phyloP scores from a whole-genome alignment of 345 rosid species.

The Moringa oleifera region DNA sequence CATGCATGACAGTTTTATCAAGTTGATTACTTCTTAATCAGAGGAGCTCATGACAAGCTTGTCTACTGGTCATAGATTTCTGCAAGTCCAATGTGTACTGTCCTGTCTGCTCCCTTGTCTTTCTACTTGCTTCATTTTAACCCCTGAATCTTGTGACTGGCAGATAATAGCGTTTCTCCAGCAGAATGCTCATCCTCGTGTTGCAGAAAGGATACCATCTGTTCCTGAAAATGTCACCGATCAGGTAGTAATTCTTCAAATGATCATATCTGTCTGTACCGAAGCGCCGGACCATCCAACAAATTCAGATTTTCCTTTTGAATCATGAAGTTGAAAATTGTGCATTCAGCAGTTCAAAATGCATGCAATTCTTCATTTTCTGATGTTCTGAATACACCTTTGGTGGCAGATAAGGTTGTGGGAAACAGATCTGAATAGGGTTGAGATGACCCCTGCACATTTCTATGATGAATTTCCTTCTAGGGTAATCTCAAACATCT shows the following conservation, averaged over 20 bases:
- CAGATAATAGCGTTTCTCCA: conserved; percentile 83
- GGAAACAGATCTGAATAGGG: conserved; percentile 92
- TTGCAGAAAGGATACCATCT: conserved; percentile 67
- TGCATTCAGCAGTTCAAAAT: neutral
- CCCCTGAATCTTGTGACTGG: conserved; percentile 12
- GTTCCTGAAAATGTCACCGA: conserved; percentile 95
- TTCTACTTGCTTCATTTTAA: conserved; percentile 12
- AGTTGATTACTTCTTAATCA: too few relatives aligned
- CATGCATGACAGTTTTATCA: too few relatives aligned
- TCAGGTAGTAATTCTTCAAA: conserved; percentile 46
- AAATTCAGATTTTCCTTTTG: neutral
- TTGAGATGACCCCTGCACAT: conserved; percentile 74
- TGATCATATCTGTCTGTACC: neutral
- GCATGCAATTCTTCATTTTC: neutral
- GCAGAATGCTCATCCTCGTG: conserved; percentile 92
- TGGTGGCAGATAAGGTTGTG: conserved; percentile 77
- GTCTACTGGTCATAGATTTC: conserved; percentile 3
- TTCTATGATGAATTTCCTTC: conserved; percentile 86
- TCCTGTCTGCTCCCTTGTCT: neutral
- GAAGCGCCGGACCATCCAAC: neutral
- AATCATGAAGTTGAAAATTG: neutral
- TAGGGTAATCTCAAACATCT: conserved; percentile 38
- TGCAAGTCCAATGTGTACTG: neutral
- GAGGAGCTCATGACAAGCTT: conserved; percentile 4
- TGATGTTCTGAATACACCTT: conserved; percentile 3